Conservation (phyloP, 2,329 filamentous ascomycete genomes). For the Pseudogymnoascus sp. region DNA sequence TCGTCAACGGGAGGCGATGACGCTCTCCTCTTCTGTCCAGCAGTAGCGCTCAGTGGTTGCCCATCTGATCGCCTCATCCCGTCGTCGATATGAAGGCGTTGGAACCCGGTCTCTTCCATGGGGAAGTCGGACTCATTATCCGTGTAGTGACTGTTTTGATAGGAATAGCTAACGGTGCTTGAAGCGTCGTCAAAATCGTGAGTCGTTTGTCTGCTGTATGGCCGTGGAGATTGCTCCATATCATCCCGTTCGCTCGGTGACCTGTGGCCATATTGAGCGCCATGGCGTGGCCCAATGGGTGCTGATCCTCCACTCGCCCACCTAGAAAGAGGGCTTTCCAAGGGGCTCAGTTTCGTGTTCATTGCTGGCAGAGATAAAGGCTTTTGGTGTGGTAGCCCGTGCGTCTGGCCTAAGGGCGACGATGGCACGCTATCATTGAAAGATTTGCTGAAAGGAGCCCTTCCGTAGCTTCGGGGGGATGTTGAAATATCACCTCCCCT, state of each 20-base stretch:
- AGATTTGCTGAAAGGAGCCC: slow-evolving; percentile 25
- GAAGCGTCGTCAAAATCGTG: slow-evolving; percentile 39
- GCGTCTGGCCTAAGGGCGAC: slow-evolving; percentile 24
- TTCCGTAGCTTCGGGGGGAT: slow-evolving; percentile 24
- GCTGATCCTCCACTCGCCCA: slow-evolving; percentile 26
- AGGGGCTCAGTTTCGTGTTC: slow-evolving; percentile 20
- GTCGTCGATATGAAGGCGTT: slow-evolving; percentile 45
- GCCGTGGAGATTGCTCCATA: slow-evolving; percentile 23
- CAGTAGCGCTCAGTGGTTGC: slow-evolving; percentile 27
- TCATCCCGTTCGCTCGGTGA: slow-evolving; percentile 25
- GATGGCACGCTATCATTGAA: slow-evolving; percentile 27
- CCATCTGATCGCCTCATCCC: slow-evolving; percentile 27
- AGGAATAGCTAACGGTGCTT: slow-evolving; percentile 41
- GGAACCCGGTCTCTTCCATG: slow-evolving; percentile 45
- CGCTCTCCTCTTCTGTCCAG: slow-evolving; percentile 55
- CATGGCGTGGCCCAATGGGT: slow-evolving; percentile 22
- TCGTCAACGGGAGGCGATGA: slow-evolving; percentile 53
- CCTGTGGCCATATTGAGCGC: slow-evolving; percentile 22
- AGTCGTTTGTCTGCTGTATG: slow-evolving; percentile 26
- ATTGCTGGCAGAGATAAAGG: slow-evolving; percentile 29
- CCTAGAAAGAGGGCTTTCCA: slow-evolving; percentile 24
- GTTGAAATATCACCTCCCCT: slow-evolving; percentile 26
- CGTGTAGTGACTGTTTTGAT: slow-evolving; percentile 47
- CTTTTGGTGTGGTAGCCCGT: slow-evolving; percentile 24
- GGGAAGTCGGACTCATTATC: slow-evolving; percentile 35